phyloP scores from a whole-genome alignment of 129 eudicot species.

The Centaurea solstitialis region DNA sequence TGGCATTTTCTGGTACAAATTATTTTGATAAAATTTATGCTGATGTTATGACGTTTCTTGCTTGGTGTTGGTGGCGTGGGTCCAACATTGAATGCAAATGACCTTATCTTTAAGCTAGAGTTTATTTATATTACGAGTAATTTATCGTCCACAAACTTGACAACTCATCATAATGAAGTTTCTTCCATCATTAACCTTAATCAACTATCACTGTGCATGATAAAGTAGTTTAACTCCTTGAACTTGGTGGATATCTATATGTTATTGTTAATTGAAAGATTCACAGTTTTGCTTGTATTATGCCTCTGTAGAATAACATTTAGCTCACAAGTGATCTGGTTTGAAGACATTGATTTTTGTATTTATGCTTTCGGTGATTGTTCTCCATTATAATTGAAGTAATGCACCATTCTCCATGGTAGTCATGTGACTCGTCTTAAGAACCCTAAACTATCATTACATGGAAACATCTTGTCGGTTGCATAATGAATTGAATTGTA shows the following conservation, averaged over 20 bases:
- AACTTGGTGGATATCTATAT: too few species aligned
- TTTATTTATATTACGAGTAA: not conserved
- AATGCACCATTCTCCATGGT: not conserved
- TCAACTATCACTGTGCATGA: not conserved
- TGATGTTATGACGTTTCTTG: constrained; percentile 12
- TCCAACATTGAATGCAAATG: constrained; percentile 7
- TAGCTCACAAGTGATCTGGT: too few species aligned
- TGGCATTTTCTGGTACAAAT: not conserved
- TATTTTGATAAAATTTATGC: not conserved
- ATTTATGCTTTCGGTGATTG: too few species aligned
- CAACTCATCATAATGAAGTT: not conserved
- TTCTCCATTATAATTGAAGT: too few species aligned
- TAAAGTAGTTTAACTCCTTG: not conserved
- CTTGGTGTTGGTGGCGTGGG: constrained; percentile 19
- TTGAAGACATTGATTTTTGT: too few species aligned
- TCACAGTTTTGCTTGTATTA: too few species aligned
- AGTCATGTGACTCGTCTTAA: not conserved
- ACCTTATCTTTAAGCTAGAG: not conserved
- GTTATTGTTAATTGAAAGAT: not conserved
- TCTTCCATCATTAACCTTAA: not conserved
- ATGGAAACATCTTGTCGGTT: not conserved
- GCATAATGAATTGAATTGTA: not conserved
- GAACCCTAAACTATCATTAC: not conserved
- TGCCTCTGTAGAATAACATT: too few species aligned
- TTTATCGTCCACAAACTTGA: not conserved